Evolutionary conservation across 2,329 filamentous ascomycete genomes (phyloP), one percentile per base, ranked within the genome.

Genomic region (Neofusicoccum laricinum): DNA sequence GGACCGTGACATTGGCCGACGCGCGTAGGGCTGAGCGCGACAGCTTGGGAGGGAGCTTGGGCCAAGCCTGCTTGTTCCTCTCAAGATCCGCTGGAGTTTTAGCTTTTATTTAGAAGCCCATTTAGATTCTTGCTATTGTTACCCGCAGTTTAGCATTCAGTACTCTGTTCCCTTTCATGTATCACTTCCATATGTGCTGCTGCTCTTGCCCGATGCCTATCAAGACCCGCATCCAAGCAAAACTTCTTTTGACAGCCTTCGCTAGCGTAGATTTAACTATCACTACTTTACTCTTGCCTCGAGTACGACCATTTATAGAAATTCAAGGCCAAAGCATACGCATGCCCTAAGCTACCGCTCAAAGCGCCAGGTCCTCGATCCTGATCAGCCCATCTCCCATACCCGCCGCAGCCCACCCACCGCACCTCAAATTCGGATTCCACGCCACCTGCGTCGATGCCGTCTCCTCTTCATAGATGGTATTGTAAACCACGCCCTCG

Each of bases 351-450:
- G 4, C 36, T 3, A 3, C 32, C 0, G n/a, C 21, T 65, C 48
- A 64, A 21, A 66, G 41, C 7, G 65, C 53, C 36, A 84, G 64
- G 71, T 84, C 82, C 69, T 84, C 81, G 0, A 84, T 78, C 59
- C 81, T 78, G 41, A 84, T 64, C 64, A 84, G 67, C 10, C 82
- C 82, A 71, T 77, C 77, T 2, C 76, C 81, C 72, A 80, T 78
- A 2, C 80, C 82, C 17, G 81, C 82, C 4, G 80, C 80, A 6
- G 82, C 82, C 82, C 82, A 85, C 0, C 80, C 80, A 6, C 79
- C 82, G 64, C 72, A 80, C 46, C 73, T 75, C 21, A 80, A 34
- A 69, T 84, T 84, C n/a, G 79, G 79, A 69, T 84, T 84, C 82
- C 82, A 85, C 14, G 77, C 75, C 49, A 84, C 69, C 8, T 75